A percentile compares a stretch with the other conserved stretches of the same genome.
Evolutionary conservation across 257 asterid species (phyloP).

Genomic region (Ballota nigra): DNA sequence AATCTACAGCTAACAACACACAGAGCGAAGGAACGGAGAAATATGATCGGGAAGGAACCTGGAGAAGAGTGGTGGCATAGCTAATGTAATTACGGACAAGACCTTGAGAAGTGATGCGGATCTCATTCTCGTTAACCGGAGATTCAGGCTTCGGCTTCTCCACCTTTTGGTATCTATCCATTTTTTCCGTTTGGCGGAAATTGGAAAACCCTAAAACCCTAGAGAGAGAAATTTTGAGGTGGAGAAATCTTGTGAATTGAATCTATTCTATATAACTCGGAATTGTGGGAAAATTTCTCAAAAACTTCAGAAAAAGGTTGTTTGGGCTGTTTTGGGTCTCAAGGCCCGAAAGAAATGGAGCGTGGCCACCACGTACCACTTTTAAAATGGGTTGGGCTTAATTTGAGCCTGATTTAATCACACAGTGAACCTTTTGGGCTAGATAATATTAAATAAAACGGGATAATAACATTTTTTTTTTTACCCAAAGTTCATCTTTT

Average conservation of each 20-base stretch:
- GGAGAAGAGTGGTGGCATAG: conserved; percentile 81
- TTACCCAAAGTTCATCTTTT: too few species aligned
- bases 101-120: conserved; percentile 92
- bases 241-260: not conserved
- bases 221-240: conserved; percentile 22
- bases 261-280: not conserved
- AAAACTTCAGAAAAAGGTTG: too few species aligned
- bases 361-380: not conserved
- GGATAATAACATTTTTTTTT: too few species aligned
- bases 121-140: conserved; percentile 88
- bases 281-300: not conserved
- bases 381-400: not conserved
- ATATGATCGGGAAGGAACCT: conserved; percentile 36
- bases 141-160: conserved; percentile 79
- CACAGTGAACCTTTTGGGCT: too few species aligned
- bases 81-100: conserved; percentile 77
- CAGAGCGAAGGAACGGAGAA: not conserved
- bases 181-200: conserved; percentile 26
- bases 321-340: not conserved
- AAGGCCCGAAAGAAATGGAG: not conserved
- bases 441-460: too few species aligned
- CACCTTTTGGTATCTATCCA: conserved; percentile 91
- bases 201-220: conserved; percentile 47
- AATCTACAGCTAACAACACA: not conserved
- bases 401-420: too few species aligned